These are phyloP conservation scores for Omphalotus guepiniiformis DNA, from an alignment of 768 basidiomycete genomes.

Conservation along the genomic window DNA sequence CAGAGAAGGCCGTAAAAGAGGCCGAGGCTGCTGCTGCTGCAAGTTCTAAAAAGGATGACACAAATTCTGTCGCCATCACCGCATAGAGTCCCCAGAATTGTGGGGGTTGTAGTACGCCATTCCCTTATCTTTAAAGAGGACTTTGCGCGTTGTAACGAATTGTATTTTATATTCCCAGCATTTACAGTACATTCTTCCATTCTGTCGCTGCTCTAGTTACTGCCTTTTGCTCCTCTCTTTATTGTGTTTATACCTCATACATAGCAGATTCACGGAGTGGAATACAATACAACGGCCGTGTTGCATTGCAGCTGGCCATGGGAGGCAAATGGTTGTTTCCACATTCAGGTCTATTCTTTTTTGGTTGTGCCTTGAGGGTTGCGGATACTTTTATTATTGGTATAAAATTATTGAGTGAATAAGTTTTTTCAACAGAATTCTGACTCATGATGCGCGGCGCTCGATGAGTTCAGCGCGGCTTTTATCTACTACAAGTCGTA, in stretches of 20 bases:
- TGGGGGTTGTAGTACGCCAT: no score
- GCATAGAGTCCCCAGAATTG: constrained; percentile 20
- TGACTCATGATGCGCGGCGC: background rate
- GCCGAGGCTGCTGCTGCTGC: constrained; percentile 54
- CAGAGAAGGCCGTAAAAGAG: constrained; percentile 62
- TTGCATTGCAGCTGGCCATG: no score
- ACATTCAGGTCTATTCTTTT: no score
- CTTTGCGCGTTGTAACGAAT: background rate
- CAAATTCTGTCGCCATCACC: constrained; percentile 44
- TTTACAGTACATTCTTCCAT: background rate
- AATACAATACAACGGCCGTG: no score
- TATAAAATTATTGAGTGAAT: no score
- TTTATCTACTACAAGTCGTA: constrained; percentile 25
- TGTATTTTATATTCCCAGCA: background rate
- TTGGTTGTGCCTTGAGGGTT: no score
- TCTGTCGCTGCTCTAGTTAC: no score
- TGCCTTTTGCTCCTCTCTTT: background rate
- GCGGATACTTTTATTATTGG: no score
- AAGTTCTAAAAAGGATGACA: constrained; percentile 57
- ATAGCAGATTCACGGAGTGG: background rate
- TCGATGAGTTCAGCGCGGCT: constrained; percentile 24
- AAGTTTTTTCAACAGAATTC: no score
- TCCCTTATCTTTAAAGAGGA: no score
- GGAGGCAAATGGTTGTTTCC: no score
- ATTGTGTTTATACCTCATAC: background rate